Evolutionary conservation across 1,139 yeast species (phyloP), one percentile per base, ranked within the genome.

Genomic region (Yarrowia galli): DNA sequence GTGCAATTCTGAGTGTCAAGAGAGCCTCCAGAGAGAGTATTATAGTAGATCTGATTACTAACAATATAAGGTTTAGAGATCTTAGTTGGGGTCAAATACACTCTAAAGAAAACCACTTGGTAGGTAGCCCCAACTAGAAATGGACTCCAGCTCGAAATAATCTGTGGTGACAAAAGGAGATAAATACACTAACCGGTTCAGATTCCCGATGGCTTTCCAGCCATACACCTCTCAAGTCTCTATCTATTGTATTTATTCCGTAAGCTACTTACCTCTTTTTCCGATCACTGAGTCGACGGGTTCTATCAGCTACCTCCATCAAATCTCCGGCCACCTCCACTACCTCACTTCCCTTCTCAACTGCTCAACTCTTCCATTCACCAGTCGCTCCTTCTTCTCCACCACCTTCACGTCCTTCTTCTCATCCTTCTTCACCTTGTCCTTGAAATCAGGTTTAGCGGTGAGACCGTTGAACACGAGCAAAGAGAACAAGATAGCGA

Each of bases 281-380:
- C 32, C 6, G 32, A 28, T 8, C 32, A 28, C 1, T 28, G 32
- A 5, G 32, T 28, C 32, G 32, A 6, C 32, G n/a, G n/a, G n/a
- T n/a, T n/a, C n/a, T n/a, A n/a, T n/a, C n/a, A n/a, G n/a, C n/a
- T n/a, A n/a, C n/a, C n/a, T n/a, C n/a, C n/a, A n/a, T n/a, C n/a
- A n/a, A n/a, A n/a, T n/a, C n/a, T n/a, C n/a, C n/a, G n/a, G n/a
- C n/a, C n/a, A n/a, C 16, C 40, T 36, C 18, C 8, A 5, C 43
- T 46, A 46, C 25, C 20, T 46, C 16, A 20, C 8, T 18, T 46
- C 35, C 20, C 35, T 7, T 18, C 12, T 49, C 42, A 51, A 22
- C n/a, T 53, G 60, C 42, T 53, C 43, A 10, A 22, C 43, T 53
- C 43, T 35, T 2, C 61, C 61, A n/a, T 54, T 54, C 18, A 54